Base-by-base conservation (phyloP, 2,329 filamentous ascomycete species). In the Capronia epimyces region DNA sequence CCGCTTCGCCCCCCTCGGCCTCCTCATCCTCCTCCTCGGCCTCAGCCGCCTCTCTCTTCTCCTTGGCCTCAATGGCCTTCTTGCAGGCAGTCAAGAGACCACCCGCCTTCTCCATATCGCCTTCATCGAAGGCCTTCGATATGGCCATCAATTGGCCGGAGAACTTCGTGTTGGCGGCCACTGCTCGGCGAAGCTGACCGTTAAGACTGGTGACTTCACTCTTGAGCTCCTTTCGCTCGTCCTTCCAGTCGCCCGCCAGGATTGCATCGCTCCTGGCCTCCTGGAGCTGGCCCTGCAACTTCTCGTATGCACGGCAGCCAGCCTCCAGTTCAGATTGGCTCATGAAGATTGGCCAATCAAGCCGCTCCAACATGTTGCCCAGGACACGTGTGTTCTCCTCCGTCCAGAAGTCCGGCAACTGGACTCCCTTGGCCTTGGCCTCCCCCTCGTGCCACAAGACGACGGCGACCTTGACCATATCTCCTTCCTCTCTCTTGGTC, bases 371-470 rank as follows among this genome's bases (percentile, higher is more conserved):
- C n/a, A 39, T 21, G 12, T 48, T 45, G 20, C 39, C 44, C 31
- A 52, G 34, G 2, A 52, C 12, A 13, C 46, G 40, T 6, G 46
- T 41, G 21, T 37, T 53, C 22, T 31, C 18, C 8, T 46, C 32
- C 1, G 50, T 53, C 50, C 50, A 53, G 15, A 53, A 49, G 42
- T 49, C 45, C 3, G 50, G 44, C 39, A 52, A 44, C 7, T 37
- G 18, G 12, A 27, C 32, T 8, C 27, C 36, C n/a, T 47, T 49
- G n/a, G 24, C 46, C 9, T 22, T 20, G 7, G 50, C 50, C 31
- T 53, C 50, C 7, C 43, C 29, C 12, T 15, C 18, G 32, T 53
- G 29, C 41, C 50, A 53, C 21, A 53, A 32, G 39, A 52, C 50
- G 18, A 48, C 43, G 2, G 29, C 50, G 10, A 48, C 46, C 41